Evolutionary conservation across 768 basidiomycete genomes (phyloP).

Genomic region (Pulveroboletus sp.): DNA sequence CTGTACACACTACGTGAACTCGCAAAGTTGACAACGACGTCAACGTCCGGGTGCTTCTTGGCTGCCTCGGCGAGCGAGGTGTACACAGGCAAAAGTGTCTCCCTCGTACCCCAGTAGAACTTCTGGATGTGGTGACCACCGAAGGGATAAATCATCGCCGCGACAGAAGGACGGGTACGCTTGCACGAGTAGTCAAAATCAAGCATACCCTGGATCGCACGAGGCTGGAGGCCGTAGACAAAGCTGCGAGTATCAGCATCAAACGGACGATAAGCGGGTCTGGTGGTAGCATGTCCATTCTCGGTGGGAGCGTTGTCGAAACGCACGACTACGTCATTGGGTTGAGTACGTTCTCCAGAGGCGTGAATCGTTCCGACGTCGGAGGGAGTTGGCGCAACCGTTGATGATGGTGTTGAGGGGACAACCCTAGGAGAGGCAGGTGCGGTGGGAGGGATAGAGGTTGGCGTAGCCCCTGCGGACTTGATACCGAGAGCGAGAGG

Average conservation of each 20-base stretch:
- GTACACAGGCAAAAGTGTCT: constrained; percentile 97
- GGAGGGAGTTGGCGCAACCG: constrained; percentile 34
- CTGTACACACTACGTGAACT: constrained; percentile 91
- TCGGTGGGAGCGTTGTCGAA: constrained; percentile 51
- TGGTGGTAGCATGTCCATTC: constrained; percentile 33
- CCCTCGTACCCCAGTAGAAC: constrained; percentile 99
- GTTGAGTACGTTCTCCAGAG: constrained; percentile 76
- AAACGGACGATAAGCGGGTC: constrained; percentile 88
- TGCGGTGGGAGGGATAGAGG: constrained; percentile 44
- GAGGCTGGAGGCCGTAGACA: constrained; percentile 97
- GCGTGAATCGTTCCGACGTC: constrained; percentile 70
- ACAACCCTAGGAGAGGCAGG: constrained; percentile 37
- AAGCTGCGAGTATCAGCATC: constrained; percentile 92
- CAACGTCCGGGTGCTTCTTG: constrained; percentile 92
- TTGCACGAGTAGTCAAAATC: constrained; percentile 99
- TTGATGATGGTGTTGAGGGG: constrained; percentile 29
- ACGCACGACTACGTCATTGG: constrained; percentile 84
- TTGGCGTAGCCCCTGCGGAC: constrained; percentile 27
- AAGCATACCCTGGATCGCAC: constrained; percentile 97
- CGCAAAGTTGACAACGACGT: constrained; percentile 98
- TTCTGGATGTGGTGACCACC: constrained; percentile 99
- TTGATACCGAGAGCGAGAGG: constrained; percentile 90
- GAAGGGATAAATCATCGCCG: constrained; percentile 99
- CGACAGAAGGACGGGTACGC: constrained; percentile 83
- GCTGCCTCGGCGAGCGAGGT: constrained; percentile 87